These are phyloP conservation scores for Asterochloris sp. DNA, from an alignment of 139 green algal genomes.

Conservation along the genomic window DNA sequence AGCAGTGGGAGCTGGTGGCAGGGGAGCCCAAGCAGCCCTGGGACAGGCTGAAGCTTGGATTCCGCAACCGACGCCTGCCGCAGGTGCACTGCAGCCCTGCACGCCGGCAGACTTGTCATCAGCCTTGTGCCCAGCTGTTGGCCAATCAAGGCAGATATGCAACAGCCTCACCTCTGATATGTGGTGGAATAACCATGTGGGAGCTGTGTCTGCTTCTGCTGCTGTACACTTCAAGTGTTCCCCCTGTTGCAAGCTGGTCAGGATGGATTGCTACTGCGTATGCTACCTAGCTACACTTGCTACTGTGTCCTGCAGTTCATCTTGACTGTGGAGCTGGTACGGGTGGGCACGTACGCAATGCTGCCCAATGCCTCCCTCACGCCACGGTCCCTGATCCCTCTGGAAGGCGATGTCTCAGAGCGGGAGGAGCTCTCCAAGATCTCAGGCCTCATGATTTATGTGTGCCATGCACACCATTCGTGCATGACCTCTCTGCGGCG, in stretches of 20 bases:
- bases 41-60: constrained; percentile 26
- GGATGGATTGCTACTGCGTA: background rate
- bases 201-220: background rate
- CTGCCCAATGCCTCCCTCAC: constrained; percentile 17
- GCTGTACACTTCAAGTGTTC: background rate
- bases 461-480: constrained; percentile 2
- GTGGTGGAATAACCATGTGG: too few relatives aligned
- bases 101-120: background rate
- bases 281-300: too few relatives aligned
- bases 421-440: constrained; percentile 39
- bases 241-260: background rate
- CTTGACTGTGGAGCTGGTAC: constrained; percentile 42
- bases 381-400: constrained; percentile 27
- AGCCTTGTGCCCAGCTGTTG: too few relatives aligned
- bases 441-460: constrained; percentile 40
- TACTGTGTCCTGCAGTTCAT: constrained; percentile 20
- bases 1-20: constrained; percentile 65
- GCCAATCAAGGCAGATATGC: too few relatives aligned
- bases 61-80: constrained; percentile 51
- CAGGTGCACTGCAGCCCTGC: constrained; percentile 23
- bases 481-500: background rate
- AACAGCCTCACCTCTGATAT: too few relatives aligned
- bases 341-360: constrained; percentile 36
- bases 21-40: constrained; percentile 28
- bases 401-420: constrained; percentile 21